Evolutionary conservation across 768 basidiomycete species (phyloP), one percentile per base, ranked within the genome.

Genomic region (Cystoderma amianthinum): DNA sequence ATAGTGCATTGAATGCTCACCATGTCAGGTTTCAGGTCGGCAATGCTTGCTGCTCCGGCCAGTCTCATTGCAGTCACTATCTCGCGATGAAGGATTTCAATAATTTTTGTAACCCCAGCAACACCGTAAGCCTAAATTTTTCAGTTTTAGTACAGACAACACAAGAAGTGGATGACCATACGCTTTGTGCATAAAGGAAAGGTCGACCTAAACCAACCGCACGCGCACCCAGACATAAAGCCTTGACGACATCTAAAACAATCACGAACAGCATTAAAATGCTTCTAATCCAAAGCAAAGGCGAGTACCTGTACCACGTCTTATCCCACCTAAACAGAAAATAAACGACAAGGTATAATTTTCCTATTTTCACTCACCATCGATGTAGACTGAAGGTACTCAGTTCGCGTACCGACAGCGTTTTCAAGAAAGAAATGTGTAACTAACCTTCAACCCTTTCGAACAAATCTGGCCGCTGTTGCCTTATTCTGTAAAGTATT

Each of bases 181-280:
- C 86, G 51, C 85, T 85, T 62, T 88, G 83, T 1, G 85, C 90
- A 53, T 86, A 95, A 9, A 96, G 69, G 68, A 93, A 88, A 11
- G 85, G 72, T 11, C 93, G 70, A 2, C 93, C 93, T 22, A 96
- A 63, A 3, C 93, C 92, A 13, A 93, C 88, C 5, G 84, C 88
- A 47, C 63, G 82, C 2, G 93, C 93, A 7, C 93, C 93, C 5
- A 96, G 68, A 55, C 90, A 94, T 7, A 95, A 63, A 0, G 92
- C 92, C 60, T 95, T 96, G 36, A 96, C 63, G 12, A 93, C 81
- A 62, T 94, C 92, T 73, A 43, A 16, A 21, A 21, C n/a, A n/a
- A n/a, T n/a, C n/a, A n/a, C n/a, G n/a, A n/a, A n/a, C n/a, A n/a
- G n/a, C n/a, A n/a, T n/a, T n/a, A n/a, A n/a, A n/a, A n/a, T n/a